These are phyloP conservation scores for Ceratobasidium sp. DNA, from an alignment of 1,284 basidiomycete species.

Conservation along the genomic window DNA sequence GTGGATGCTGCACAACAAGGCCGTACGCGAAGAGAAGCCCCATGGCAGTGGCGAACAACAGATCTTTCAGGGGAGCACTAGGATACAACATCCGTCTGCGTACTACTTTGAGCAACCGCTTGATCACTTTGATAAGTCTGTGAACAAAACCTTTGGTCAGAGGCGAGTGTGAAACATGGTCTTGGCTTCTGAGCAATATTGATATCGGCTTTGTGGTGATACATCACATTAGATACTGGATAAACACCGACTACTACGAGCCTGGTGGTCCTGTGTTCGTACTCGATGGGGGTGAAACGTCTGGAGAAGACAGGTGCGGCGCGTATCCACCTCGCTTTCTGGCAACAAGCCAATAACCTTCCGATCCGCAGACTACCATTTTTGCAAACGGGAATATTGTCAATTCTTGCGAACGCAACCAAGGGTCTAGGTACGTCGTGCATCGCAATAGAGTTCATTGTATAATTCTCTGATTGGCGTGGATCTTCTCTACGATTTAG, in stretches of 20 bases:
- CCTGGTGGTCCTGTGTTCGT: constrained; percentile 79
- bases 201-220: constrained; percentile 41
- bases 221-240: constrained; percentile 68
- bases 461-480: constrained; percentile 45
- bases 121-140: constrained; percentile 70
- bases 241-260: constrained; percentile 83
- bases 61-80: constrained; percentile 7
- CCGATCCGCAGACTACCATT: constrained; percentile 48
- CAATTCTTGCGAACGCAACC: constrained; percentile 72
- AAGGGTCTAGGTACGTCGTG: constrained; percentile 62
- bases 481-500: constrained; percentile 45
- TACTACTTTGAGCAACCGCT: constrained; percentile 83
- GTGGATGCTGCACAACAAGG: constrained; percentile 37
- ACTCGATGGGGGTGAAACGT: constrained; percentile 86
- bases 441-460: constrained; percentile 70
- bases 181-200: background rate
- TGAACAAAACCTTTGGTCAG: constrained; percentile 67
- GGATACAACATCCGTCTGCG: constrained; percentile 45
- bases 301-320: constrained; percentile 70
- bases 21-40: constrained; percentile 4
- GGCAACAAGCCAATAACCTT: constrained; percentile 50
- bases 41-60: constrained; percentile 2
- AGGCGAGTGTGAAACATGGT: constrained; percentile 49
- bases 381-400: constrained; percentile 49
- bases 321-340: background rate